A percentile compares a stretch with the other conserved stretches of the same genome.
Evolutionary conservation across 257 asterid species (phyloP).

Genomic region (Solanum stenotomum): DNA sequence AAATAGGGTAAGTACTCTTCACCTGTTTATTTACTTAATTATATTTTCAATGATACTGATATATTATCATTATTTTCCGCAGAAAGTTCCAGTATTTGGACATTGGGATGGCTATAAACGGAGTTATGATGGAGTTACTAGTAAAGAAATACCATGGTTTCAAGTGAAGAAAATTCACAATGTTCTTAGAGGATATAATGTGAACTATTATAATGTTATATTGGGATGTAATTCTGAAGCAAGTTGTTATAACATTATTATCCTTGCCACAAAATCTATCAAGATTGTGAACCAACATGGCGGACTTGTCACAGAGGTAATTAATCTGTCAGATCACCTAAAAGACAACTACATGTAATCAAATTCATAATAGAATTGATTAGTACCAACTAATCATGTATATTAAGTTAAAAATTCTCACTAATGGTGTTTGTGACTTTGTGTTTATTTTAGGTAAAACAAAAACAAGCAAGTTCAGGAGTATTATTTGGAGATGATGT

Average conservation of each 20-base stretch:
- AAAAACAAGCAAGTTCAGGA: no score
- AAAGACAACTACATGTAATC: background rate
- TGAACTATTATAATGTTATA: slow-evolving; percentile 10
- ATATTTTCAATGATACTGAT: background rate
- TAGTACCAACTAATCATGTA: no score
- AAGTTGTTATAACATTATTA: slow-evolving; percentile 13
- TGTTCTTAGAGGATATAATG: slow-evolving; percentile 4
- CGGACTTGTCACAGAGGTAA: slow-evolving; percentile 37
- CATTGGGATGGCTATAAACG: slow-evolving; percentile 32
- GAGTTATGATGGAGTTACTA: slow-evolving; percentile 1
- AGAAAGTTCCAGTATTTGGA: slow-evolving; percentile 17
- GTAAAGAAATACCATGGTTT: slow-evolving; percentile 28
- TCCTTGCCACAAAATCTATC: slow-evolving; percentile 14
- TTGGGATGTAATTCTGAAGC: slow-evolving; percentile 9
- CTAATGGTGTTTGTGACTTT: no score
- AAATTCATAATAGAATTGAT: no score
- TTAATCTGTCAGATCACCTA: background rate
- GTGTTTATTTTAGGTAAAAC: no score
- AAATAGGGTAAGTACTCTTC: slow-evolving; percentile 30
- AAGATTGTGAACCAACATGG: slow-evolving; percentile 18
- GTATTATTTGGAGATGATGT: no score
- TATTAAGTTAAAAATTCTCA: no score
- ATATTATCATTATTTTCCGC: background rate
- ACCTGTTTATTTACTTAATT: background rate
- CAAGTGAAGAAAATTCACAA: slow-evolving; percentile 15